Evolutionary conservation across 176 grass and related monocot genomes (phyloP).

Genomic region (Lolium multiflorum): DNA sequence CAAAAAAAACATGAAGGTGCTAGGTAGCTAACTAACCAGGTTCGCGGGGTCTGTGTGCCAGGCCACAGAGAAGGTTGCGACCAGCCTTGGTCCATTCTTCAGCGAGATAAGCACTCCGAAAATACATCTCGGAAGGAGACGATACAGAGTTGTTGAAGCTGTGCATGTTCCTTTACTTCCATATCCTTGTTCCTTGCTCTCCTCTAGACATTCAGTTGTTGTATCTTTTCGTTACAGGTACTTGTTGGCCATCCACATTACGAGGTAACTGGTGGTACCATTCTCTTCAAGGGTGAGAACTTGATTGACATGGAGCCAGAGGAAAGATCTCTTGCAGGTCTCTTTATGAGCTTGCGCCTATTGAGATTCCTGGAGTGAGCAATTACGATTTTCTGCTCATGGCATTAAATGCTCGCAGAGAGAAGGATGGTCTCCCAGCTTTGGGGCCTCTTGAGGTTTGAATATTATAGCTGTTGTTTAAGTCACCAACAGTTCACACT

Average conservation of each 20-base stretch:
- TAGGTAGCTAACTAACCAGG: too few species aligned
- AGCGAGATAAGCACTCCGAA: too few species aligned
- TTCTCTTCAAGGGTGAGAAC: constrained; percentile 86
- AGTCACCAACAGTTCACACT: constrained; percentile 2
- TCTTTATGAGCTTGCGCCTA: constrained; percentile 95
- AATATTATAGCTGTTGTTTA: background rate
- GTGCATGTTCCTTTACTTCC: too few species aligned
- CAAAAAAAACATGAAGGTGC: too few species aligned
- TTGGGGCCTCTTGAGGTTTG: constrained; percentile 82
- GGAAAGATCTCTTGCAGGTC: constrained; percentile 89
- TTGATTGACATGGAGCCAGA: constrained; percentile 92
- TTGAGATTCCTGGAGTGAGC: constrained; percentile 94
- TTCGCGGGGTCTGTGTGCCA: too few species aligned
- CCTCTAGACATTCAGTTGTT: background rate
- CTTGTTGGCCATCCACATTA: constrained; percentile 96
- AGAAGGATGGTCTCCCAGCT: constrained; percentile 66
- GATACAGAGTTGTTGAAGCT: too few species aligned
- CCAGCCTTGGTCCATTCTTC: too few species aligned
- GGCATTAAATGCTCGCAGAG: constrained; percentile 84
- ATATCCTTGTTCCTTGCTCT: background rate
- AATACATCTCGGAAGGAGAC: too few species aligned
- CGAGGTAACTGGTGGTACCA: constrained; percentile 82
- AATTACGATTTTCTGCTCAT: constrained; percentile 97
- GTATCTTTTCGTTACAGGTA: constrained; percentile 58
- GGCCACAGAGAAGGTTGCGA: too few species aligned